phyloP scores from a whole-genome alignment of 1,139 yeast genomes.

The Pichia kudriavzevii region DNA sequence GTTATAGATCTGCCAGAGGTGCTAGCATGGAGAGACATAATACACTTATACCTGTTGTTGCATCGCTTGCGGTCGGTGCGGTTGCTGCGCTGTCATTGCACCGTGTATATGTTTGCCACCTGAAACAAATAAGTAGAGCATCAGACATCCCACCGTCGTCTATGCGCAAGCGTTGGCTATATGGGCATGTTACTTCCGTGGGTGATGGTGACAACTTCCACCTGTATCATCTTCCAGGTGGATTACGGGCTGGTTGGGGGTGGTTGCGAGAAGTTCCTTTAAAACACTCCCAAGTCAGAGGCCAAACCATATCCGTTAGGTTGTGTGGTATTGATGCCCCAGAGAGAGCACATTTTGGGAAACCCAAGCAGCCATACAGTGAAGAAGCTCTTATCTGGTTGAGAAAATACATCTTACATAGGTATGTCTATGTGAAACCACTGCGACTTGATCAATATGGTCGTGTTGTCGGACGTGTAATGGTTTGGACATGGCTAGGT shows the following conservation, averaged over 20 bases:
- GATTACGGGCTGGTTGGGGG: conserved; percentile 83
- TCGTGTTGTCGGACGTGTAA: conserved; percentile 77
- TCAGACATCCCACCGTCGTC: conserved; percentile 34
- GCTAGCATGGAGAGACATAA: too few relatives aligned
- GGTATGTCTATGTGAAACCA: conserved; percentile 67
- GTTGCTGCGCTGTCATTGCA: too few relatives aligned
- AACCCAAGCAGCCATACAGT: conserved; percentile 82
- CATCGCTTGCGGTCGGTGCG: too few relatives aligned
- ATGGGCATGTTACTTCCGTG: conserved; percentile 81
- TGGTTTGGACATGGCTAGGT: conserved; percentile 69
- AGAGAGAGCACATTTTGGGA: conserved; percentile 90
- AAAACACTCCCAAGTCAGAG: conserved; percentile 41
- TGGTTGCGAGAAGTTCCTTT: conserved; percentile 61
- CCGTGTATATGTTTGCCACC: too few relatives aligned
- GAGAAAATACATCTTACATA: conserved; percentile 52
- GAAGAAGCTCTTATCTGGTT: conserved; percentile 83
- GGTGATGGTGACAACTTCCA: conserved; percentile 97
- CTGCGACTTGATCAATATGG: conserved; percentile 81
- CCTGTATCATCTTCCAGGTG: conserved; percentile 92
- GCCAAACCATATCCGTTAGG: conserved; percentile 59
- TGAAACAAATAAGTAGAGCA: conserved; percentile 33
- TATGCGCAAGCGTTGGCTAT: conserved; percentile 41
- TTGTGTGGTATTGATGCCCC: conserved; percentile 98
- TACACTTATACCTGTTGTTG: too few relatives aligned
- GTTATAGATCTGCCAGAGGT: too few relatives aligned